Evolutionary conservation across 306 rosid genomes (phyloP), one percentile per base, ranked within the genome.

Genomic region (Fragaria iinumae): DNA sequence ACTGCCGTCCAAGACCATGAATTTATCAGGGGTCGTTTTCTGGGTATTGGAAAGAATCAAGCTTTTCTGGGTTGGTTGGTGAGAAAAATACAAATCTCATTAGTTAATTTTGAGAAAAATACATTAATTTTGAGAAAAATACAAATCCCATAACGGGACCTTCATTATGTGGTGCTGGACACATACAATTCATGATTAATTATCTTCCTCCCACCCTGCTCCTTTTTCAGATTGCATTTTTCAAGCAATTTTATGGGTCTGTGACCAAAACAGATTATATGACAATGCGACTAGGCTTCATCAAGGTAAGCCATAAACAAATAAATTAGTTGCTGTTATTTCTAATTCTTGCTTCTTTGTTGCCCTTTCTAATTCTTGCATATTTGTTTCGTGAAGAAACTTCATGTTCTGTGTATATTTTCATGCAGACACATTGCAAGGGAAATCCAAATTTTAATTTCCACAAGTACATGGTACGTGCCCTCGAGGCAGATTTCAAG

Each of bases 381-480:
- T 5, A 39, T 69, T 56, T 9, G 63, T 56, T 56, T 56, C 11
- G 14, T 20, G 32, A 55, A 8, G 10, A 0, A 3, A 16, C 8
- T 7, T 39, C 43, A 5, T 39, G 6, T 39, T 12, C 18, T 47
- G 1, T 27, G 39, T 27, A 60, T 60, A 21, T 60, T 11, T 53
- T 53, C 44, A 64, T 32, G 27, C 38, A 82, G 85, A 77, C 82
- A 32, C 85, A 82, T 38, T 77, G 85, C 79, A 77, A 64, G 43
- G 66, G 76, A 45, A 82, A 82, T 55, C 85, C 71, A 65, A 73
- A 82, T 70, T 82, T 67, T 45, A 72, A 82, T 72, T 82, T 82
- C 79, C 75, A 82, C 72, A 82, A 82, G 67, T 82, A 82, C 75
- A 82, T 82, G 85, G 73, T 82, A 23, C 81, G 85, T 55, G 75